Evolutionary conservation across 2,329 filamentous ascomycete species (phyloP), one percentile per base, ranked within the genome.

Genomic region (Knoxdaviesia capensis): DNA sequence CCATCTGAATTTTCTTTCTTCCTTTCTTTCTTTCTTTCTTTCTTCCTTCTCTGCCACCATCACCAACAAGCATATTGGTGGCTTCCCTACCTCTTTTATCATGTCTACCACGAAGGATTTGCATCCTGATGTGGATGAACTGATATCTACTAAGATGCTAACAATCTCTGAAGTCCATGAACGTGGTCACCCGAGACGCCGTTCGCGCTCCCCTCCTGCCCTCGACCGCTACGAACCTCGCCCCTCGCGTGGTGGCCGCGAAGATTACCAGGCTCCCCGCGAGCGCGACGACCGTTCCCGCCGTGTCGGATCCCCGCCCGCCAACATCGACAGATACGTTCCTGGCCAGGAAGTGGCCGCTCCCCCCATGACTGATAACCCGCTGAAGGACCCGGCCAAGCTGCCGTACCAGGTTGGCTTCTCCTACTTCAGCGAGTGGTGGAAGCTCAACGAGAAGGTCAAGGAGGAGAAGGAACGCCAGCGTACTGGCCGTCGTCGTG

Each of bases 381-480:
- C 80, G 6, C 61, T 88, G 3, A 66, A 71, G 8, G 80, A 88
- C 47, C 82, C 82, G 2, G 66, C 80, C 50, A 73, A 73, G 46
- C 65, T 88, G 7, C 74, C 80, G 3, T 86, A 80, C 47, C 82
- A 88, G 54, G 82, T 87, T 43, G 82, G 82, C 2, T 88, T 88
- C 58, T 87, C 81, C 9, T 88, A 80, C 57, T 88, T 84, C 51
- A 77, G 82, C 11, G 82, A 88, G 57, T 88, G 82, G 82, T 88
- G 82, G 82, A 73, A 82, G 46, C 66, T 77, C 49, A 84, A 87
- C 50, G 80, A 87, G 56, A 77, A 77, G 53, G 80, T 87, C 54
- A 87, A 85, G 57, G 80, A 87, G 41, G 81, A 87, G 46, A 80
- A 77, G 52, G 82, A 88, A 52, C 73, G 78, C 32, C 63, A 66